Evolutionary conservation across 1,139 yeast genomes (phyloP).

Genomic region (Sugiyamaella paludigena): DNA sequence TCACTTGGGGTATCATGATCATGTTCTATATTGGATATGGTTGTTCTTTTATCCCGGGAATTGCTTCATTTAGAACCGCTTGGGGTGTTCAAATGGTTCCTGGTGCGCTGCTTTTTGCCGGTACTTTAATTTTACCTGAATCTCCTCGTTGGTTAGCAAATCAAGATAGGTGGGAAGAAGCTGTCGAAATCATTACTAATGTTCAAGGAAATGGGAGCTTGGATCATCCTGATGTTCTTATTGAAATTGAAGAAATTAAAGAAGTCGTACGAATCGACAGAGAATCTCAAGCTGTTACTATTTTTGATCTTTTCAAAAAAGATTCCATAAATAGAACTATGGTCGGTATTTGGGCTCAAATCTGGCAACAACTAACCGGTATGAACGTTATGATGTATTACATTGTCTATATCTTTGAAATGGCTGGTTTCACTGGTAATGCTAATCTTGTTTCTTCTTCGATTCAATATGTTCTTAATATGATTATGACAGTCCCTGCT

Average conservation of each 20-base stretch:
- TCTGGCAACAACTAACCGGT: slow-evolving; percentile 73
- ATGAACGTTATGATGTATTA: slow-evolving; percentile 61
- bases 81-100: slow-evolving; percentile 70
- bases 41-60: slow-evolving; percentile 49
- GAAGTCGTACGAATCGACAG: slow-evolving; percentile 41
- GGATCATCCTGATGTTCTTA: slow-evolving; percentile 51
- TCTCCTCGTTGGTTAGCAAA: slow-evolving; percentile 74
- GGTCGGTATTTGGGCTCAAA: slow-evolving; percentile 58
- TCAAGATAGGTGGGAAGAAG: slow-evolving; percentile 64
- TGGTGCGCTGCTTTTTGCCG: slow-evolving; percentile 50
- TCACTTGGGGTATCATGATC: slow-evolving; percentile 63
- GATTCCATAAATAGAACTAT: slow-evolving; percentile 50
- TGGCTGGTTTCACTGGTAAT: slow-evolving; percentile 40
- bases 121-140: slow-evolving; percentile 58
- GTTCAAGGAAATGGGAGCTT: slow-evolving; percentile 54
- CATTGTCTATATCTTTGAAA: slow-evolving; percentile 40
- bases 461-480: slow-evolving; percentile 52
- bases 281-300: slow-evolving; percentile 31
- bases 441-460: slow-evolving; percentile 50
- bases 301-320: slow-evolving; percentile 49
- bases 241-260: slow-evolving; percentile 59
- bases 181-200: slow-evolving; percentile 50
- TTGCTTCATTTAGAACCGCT: slow-evolving; percentile 61
- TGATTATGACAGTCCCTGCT: slow-evolving; percentile 44
- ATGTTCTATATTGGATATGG: slow-evolving; percentile 63